phyloP scores from a whole-genome alignment of 108 stramenopile genomes.

The Conticribra weissflogii region DNA sequence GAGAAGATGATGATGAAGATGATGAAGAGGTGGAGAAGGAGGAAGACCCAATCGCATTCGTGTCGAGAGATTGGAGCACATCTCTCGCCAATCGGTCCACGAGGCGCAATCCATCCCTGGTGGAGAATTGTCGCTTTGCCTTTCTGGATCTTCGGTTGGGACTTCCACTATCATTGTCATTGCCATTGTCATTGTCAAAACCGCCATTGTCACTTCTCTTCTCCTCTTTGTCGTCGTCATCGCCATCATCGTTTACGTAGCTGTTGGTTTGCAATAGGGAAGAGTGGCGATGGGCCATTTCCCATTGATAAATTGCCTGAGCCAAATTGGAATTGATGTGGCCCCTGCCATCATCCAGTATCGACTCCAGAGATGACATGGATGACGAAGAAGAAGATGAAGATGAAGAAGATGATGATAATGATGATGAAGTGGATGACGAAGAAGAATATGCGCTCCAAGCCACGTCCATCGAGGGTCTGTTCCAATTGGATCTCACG shows the following conservation, averaged over 20 bases:
- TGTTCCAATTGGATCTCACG: no score
- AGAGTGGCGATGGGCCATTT: constrained; percentile 53
- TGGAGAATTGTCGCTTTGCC: constrained; percentile 46
- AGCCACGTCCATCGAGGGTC: no score
- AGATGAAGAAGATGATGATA: no score
- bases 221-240: no score
- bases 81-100: constrained; percentile 53
- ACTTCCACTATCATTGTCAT: no score
- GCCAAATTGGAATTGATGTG: constrained; percentile 67
- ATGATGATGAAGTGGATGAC: no score
- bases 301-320: constrained; percentile 68
- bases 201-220: no score
- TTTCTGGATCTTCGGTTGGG: constrained; percentile 20
- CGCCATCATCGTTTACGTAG: no score
- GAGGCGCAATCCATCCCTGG: constrained; percentile 63
- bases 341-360: constrained; percentile 64
- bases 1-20: neutral
- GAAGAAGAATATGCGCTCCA: no score
- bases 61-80: constrained; percentile 11
- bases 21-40: neutral
- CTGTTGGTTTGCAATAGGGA: no score
- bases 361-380: constrained; percentile 33
- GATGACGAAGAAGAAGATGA: no score
- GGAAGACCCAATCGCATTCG: neutral
- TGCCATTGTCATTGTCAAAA: no score